Base-by-base conservation (phyloP, 129 eudicot species). In the Centrapalus pauciflorus region DNA sequence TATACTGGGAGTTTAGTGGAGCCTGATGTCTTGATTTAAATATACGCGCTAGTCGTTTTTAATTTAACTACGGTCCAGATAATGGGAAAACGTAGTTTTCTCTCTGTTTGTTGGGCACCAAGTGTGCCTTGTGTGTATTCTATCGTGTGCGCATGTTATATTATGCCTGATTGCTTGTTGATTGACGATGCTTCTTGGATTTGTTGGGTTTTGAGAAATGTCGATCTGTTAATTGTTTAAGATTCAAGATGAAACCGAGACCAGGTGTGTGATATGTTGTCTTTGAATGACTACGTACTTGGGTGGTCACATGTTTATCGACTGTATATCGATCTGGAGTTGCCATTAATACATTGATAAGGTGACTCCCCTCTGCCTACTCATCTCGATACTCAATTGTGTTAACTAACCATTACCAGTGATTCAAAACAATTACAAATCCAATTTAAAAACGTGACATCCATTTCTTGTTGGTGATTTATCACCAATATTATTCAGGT, bases 1-100 rank as follows among this genome's bases (percentile, higher is more conserved):
- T 89, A 80, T 67, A 28, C 76, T 17, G 95, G 97, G 76, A 89
- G 89, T 56, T 82, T 93, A 78, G 68, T 76, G 19, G 98, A 87
- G 83, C 94, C 87, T n/a, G 89, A 80, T 73, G 82, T 87, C 56
- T 70, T 90, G 45, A 57, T 76, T 26, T 87, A 74, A 82, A 37
- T 48, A 49, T 20, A 28, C 3, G 29, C 45, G 24, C 33, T 55
- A 34, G 29, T 25, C 12, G 35, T 55, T n/a, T n/a, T n/a, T n/a
- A n/a, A n/a, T n/a, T n/a, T n/a, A n/a, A n/a, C n/a, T n/a, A n/a
- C n/a, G n/a, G n/a, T n/a, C n/a, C n/a, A n/a, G n/a, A n/a, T n/a
- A n/a, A n/a, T n/a, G n/a, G n/a, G n/a, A n/a, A n/a, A n/a, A 19
- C 14, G 16, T 32, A 26, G 55, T 38, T 35, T 68, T 69, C 40